phyloP scores from a whole-genome alignment of 352 stramenopile genomes.

The Stramenopiles sp. region DNA sequence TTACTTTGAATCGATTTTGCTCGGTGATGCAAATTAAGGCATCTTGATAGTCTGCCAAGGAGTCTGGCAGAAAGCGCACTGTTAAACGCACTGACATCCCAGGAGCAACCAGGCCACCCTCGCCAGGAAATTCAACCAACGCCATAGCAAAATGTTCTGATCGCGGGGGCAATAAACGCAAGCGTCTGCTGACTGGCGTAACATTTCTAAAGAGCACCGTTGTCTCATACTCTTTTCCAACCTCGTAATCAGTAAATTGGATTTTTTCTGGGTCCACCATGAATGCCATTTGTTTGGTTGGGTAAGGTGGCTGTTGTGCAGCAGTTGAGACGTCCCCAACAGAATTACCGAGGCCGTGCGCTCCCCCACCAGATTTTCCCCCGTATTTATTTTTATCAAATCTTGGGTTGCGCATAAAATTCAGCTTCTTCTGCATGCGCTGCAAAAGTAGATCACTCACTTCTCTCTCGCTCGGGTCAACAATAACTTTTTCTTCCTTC shows the following conservation, averaged over 20 bases:
- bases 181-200: conserved; percentile 17
- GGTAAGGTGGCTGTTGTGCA: no score
- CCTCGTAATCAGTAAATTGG: conserved; percentile 20
- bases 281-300: conserved; percentile 17
- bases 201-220: conserved; percentile 25
- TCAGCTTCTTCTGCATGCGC: conserved; percentile 22
- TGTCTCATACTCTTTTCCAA: conserved; percentile 16
- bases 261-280: conserved; percentile 19
- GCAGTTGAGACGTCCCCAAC: no score
- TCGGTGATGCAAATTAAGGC: conserved; percentile 17
- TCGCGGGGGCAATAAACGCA: conserved; percentile 19
- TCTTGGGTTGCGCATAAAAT: conserved; percentile 23
- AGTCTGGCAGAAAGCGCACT: conserved; percentile 23
- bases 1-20: conserved; percentile 19
- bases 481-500: background rate
- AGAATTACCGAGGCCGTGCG: no score
- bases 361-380: no score
- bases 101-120: conserved; percentile 18
- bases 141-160: conserved; percentile 21
- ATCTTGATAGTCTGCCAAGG: conserved; percentile 25
- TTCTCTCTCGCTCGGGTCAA: conserved; percentile 16
- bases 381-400: conserved; percentile 19
- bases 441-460: conserved; percentile 13
- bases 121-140: conserved; percentile 20
- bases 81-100: conserved; percentile 21